Evolutionary conservation across 129 eudicot species (phyloP).

Genomic region (Solidago caesia): DNA sequence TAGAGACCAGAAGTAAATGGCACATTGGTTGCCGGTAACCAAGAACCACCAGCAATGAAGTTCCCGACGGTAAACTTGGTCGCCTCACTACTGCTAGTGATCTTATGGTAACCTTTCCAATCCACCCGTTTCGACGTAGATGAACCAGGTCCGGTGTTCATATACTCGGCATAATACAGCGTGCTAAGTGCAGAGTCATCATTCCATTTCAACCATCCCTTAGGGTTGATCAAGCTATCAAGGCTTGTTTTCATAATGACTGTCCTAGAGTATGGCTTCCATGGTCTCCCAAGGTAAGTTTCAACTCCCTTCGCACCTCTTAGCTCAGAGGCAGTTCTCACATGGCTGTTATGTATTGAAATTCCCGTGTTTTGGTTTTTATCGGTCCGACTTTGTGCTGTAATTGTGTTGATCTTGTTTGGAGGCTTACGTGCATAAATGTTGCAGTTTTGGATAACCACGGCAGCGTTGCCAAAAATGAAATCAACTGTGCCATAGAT

Average conservation of each 20-base stretch:
- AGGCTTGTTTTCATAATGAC: conserved; percentile 47
- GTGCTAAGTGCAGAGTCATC: conserved; percentile 47
- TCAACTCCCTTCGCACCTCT: conserved; percentile 32
- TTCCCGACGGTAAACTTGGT: conserved; percentile 48
- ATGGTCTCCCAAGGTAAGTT: conserved; percentile 61
- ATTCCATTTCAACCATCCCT: conserved; percentile 61
- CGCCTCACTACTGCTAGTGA: conserved; percentile 49
- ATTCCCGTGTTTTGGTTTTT: conserved; percentile 61
- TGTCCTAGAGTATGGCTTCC: conserved; percentile 56
- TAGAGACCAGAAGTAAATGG: conserved; percentile 54
- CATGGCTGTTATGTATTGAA: conserved; percentile 49
- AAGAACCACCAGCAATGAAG: conserved; percentile 50
- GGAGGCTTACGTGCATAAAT: conserved; percentile 51
- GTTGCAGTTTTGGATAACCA: conserved; percentile 52
- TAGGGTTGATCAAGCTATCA: conserved; percentile 48
- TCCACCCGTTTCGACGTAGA: conserved; percentile 46
- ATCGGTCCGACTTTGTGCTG: conserved; percentile 58
- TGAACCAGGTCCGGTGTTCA: conserved; percentile 56
- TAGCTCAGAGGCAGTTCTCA: conserved; percentile 45
- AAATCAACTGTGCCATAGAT: conserved; percentile 56
- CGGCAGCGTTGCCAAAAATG: conserved; percentile 60
- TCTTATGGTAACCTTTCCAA: conserved; percentile 56
- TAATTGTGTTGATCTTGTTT: conserved; percentile 44
- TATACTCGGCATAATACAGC: conserved; percentile 58
- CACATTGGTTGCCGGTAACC: conserved; percentile 58